phyloP scores from a whole-genome alignment of 352 stramenopile genomes.

The Pythium chondricola region DNA sequence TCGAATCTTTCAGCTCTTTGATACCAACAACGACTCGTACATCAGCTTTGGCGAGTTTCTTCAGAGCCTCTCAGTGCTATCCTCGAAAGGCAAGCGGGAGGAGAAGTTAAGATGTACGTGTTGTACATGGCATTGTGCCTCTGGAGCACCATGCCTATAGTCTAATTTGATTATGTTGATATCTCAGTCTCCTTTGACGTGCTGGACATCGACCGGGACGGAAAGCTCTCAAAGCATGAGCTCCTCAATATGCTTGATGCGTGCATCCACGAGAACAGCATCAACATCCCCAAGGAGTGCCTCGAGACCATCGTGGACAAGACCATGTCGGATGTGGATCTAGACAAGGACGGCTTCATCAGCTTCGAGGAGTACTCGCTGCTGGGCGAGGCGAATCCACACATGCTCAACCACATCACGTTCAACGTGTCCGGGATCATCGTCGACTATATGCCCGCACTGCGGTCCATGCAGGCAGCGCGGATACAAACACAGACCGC shows the following conservation, averaged over 20 bases:
- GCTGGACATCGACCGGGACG: slow-evolving; percentile 65
- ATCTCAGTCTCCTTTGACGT: slow-evolving; percentile 79
- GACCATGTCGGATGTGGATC: slow-evolving; percentile 62
- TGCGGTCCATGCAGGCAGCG: slow-evolving; percentile 38
- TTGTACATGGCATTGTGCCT: not conserved
- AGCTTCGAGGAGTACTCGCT: slow-evolving; percentile 68
- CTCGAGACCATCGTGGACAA: slow-evolving; percentile 62
- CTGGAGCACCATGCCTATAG: no score
- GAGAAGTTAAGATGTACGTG: slow-evolving; percentile 73
- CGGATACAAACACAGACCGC: slow-evolving; percentile 16
- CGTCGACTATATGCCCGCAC: slow-evolving; percentile 64
- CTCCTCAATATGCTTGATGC: slow-evolving; percentile 65
- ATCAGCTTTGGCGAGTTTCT: slow-evolving; percentile 81
- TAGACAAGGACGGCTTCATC: slow-evolving; percentile 64
- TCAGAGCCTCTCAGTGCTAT: slow-evolving; percentile 64
- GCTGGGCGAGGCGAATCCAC: slow-evolving; percentile 50
- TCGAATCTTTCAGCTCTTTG: slow-evolving; percentile 76
- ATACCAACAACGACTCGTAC: slow-evolving; percentile 69
- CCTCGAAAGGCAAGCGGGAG: slow-evolving; percentile 50
- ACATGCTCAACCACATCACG: slow-evolving; percentile 78
- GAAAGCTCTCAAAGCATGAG: slow-evolving; percentile 65
- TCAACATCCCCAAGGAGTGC: slow-evolving; percentile 62
- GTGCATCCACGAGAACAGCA: slow-evolving; percentile 68
- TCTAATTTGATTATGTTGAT: no score
- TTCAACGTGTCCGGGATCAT: slow-evolving; percentile 78